These are phyloP conservation scores for Didymella glomerata DNA, from an alignment of 2,329 filamentous ascomycete genomes.

Conservation along the genomic window DNA sequence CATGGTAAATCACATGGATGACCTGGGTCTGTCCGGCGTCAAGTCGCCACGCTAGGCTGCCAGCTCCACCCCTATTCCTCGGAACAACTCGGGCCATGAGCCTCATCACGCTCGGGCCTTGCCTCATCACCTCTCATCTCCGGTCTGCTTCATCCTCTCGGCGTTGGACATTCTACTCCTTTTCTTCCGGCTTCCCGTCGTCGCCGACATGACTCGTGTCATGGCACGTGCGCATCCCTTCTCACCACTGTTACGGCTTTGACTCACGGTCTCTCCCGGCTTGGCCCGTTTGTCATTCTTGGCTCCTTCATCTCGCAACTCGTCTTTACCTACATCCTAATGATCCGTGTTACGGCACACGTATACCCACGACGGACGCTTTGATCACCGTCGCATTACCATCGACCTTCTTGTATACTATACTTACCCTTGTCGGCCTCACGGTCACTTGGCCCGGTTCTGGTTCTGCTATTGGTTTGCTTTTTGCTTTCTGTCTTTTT, in stretches of 20 bases:
- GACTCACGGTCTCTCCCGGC: slow-evolving; percentile 31
- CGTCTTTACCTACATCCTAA: slow-evolving; percentile 21
- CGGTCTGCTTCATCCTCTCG: slow-evolving; percentile 21
- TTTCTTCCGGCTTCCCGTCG: slow-evolving; percentile 23
- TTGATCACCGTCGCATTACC: slow-evolving; percentile 13
- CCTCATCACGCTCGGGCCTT: slow-evolving; percentile 15
- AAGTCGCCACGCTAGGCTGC: slow-evolving; percentile 43
- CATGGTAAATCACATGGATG: slow-evolving; percentile 82
- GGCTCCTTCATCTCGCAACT: slow-evolving; percentile 25
- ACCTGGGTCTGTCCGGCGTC: slow-evolving; percentile 32
- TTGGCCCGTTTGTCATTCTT: slow-evolving; percentile 18
- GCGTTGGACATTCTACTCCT: slow-evolving; percentile 17
- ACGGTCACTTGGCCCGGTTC: slow-evolving; percentile 28
- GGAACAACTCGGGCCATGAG: slow-evolving; percentile 9
- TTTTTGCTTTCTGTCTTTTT: slow-evolving; percentile 18
- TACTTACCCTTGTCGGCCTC: slow-evolving; percentile 34
- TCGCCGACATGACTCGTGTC: slow-evolving; percentile 25
- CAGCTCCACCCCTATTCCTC: slow-evolving; percentile 20
- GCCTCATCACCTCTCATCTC: slow-evolving; percentile 27
- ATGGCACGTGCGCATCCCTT: slow-evolving; percentile 29
- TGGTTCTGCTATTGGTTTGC: slow-evolving; percentile 25
- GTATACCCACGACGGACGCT: slow-evolving; percentile 18
- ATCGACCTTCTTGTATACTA: slow-evolving; percentile 45
- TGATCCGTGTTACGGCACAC: slow-evolving; percentile 24
- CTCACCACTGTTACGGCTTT: slow-evolving; percentile 30